These are phyloP conservation scores for Rhododendron griersonianum DNA, from an alignment of 148 eudicot species.

Conservation along the genomic window DNA sequence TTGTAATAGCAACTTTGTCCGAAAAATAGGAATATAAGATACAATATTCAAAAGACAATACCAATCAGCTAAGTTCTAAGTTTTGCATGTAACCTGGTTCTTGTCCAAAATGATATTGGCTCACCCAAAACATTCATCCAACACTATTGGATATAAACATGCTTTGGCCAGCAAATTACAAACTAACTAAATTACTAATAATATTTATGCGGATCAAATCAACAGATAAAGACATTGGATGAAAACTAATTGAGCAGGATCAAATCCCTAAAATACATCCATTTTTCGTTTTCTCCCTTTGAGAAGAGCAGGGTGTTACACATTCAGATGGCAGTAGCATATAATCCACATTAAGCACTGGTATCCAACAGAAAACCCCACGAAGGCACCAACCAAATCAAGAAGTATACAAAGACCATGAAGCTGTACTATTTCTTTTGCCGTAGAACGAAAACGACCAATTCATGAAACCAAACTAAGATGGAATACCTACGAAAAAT, in stretches of 20 bases:
- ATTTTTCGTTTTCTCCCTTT: not conserved
- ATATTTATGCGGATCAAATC: not conserved
- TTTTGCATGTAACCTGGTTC: not conserved
- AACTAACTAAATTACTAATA: not conserved
- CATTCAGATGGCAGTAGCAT: not conserved
- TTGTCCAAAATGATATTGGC: not conserved
- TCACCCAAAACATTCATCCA: not conserved
- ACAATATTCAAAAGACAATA: not conserved
- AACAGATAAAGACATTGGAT: not conserved
- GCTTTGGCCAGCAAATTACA: not conserved
- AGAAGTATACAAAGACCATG: not conserved
- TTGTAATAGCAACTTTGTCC: not conserved
- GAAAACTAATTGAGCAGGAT: not conserved
- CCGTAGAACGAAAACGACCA: too few species aligned
- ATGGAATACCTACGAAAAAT: too few species aligned
- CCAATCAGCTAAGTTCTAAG: not conserved
- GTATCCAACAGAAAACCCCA: not conserved
- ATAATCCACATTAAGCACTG: not conserved
- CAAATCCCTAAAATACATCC: not conserved
- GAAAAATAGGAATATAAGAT: not conserved
- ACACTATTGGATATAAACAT: not conserved
- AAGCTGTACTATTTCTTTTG: too few species aligned
- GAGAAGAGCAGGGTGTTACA: not conserved
- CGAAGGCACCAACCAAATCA: not conserved
- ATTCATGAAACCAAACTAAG: too few species aligned